Evolutionary conservation across 345 rosid genomes (phyloP).

Genomic region (Salix suchowensis): DNA sequence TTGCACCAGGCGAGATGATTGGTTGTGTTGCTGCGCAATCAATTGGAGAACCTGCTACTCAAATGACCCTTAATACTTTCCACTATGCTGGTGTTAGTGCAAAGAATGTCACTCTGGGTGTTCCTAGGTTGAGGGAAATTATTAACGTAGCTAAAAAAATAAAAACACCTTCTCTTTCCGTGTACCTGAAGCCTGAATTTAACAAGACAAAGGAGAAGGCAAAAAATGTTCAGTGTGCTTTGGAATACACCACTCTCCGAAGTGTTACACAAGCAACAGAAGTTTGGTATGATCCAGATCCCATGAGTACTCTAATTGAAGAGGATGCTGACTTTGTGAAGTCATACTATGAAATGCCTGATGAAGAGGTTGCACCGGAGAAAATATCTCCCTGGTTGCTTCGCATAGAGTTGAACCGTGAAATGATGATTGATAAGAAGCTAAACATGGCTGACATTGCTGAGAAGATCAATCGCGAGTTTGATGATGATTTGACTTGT

Average conservation of each 20-base stretch:
- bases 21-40: constrained; percentile 99
- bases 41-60: constrained; percentile 99
- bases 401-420: constrained; percentile 93
- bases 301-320: constrained; percentile 79
- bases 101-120: constrained; percentile 97
- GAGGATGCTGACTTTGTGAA: constrained; percentile 92
- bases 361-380: constrained; percentile 89
- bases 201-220: constrained; percentile 84
- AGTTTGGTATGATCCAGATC: constrained; percentile 99
- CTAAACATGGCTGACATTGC: constrained; percentile 95
- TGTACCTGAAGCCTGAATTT: constrained; percentile 68
- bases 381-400: constrained; percentile 98
- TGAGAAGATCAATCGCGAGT: constrained; percentile 88
- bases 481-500: constrained; percentile 88
- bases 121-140: constrained; percentile 91
- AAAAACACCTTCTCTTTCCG: constrained; percentile 91
- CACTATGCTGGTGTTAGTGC: constrained; percentile 99
- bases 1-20: constrained; percentile 98
- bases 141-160: constrained; percentile 94
- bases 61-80: constrained; percentile 96
- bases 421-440: constrained; percentile 98
- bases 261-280: constrained; percentile 96
- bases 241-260: constrained; percentile 93
- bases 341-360: constrained; percentile 98
- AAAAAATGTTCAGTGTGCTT: constrained; percentile 90